A percentile compares a stretch with the other conserved stretches of the same genome.
Conservation (phyloP, 306 rosid genomes). For the Inga oerstediana region DNA sequence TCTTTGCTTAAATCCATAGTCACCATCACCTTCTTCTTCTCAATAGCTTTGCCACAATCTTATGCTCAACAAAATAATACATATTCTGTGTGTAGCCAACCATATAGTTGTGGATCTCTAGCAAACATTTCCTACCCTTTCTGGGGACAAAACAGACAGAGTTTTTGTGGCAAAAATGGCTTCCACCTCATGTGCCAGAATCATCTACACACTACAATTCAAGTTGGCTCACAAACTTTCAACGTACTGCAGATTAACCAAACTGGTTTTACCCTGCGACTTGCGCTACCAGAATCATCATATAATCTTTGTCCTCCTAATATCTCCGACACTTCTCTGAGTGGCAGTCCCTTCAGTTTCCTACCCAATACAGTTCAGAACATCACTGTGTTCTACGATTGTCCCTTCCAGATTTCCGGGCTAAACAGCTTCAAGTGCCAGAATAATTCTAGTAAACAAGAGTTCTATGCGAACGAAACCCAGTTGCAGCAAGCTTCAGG, state of each 20-base stretch:
- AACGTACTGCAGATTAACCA: constrained; percentile 16
- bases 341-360: neutral
- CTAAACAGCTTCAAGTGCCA: constrained; percentile 30
- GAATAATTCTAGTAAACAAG: constrained; percentile 26
- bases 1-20: neutral
- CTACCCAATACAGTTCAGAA: constrained; percentile 21
- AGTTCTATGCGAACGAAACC: constrained; percentile 37
- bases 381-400: constrained; percentile 36
- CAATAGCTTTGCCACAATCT: neutral
- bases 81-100: constrained; percentile 12
- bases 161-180: constrained; percentile 32
- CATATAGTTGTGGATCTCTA: constrained; percentile 47
- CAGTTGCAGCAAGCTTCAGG: constrained; percentile 17
- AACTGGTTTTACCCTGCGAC: neutral
- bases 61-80: constrained; percentile 24
- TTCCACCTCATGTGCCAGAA: constrained; percentile 29
- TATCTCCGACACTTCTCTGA: neutral
- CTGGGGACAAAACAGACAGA: constrained; percentile 40
- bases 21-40: neutral
- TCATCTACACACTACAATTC: constrained; percentile 31
- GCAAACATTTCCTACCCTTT: constrained; percentile 46
- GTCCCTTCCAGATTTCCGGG: constrained; percentile 30
- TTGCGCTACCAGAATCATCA: neutral
- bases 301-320: neutral
- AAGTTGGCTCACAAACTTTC: constrained; percentile 35